phyloP scores from a whole-genome alignment of 495 filamentous ascomycete species.

The Thermothielavioides terrestris region DNA sequence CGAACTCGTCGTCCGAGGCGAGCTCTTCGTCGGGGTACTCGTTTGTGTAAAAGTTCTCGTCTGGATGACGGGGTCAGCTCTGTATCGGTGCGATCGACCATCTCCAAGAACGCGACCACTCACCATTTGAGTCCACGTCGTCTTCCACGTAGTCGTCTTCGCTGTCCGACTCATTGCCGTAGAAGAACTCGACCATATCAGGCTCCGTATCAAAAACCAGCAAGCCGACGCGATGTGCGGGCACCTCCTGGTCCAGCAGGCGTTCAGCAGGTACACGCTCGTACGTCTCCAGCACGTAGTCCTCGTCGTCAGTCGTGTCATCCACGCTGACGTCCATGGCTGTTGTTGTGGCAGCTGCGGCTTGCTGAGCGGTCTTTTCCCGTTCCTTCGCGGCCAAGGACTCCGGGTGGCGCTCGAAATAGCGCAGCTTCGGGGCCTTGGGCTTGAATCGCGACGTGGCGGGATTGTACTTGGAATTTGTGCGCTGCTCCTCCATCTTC shows the following conservation, averaged over 20 bases:
- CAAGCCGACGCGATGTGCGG: slow-evolving; percentile 36
- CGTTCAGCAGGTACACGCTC: slow-evolving; percentile 42
- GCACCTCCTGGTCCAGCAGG: slow-evolving; percentile 29
- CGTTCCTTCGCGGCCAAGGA: slow-evolving; percentile 8
- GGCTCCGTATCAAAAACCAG: slow-evolving; percentile 45
- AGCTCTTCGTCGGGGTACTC: slow-evolving; percentile 52
- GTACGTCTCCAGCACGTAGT: slow-evolving; percentile 48
- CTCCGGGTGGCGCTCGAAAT: slow-evolving; percentile 43
- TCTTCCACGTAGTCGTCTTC: slow-evolving; percentile 41
- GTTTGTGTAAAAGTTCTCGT: slow-evolving; percentile 46
- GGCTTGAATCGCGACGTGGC: slow-evolving; percentile 33
- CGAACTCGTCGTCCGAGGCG: slow-evolving; percentile 45
- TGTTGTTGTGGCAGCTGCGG: neutral
- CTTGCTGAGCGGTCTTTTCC: neutral
- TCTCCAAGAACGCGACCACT: slow-evolving; percentile 8
- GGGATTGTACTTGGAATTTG: slow-evolving; percentile 13
- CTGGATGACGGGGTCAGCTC: slow-evolving; percentile 21
- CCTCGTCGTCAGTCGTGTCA: slow-evolving; percentile 36
- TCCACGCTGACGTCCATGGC: slow-evolving; percentile 20
- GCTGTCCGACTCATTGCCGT: slow-evolving; percentile 36
- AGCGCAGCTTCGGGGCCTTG: slow-evolving; percentile 38
- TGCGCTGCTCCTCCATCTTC: slow-evolving; percentile 26
- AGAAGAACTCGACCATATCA: slow-evolving; percentile 44
- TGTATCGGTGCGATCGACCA: neutral
- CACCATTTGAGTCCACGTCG: slow-evolving; percentile 51